These are phyloP conservation scores for Fimicolochytrium jonesii DNA, from an alignment of 192 early-diverging fungal species.

Conservation along the genomic window DNA sequence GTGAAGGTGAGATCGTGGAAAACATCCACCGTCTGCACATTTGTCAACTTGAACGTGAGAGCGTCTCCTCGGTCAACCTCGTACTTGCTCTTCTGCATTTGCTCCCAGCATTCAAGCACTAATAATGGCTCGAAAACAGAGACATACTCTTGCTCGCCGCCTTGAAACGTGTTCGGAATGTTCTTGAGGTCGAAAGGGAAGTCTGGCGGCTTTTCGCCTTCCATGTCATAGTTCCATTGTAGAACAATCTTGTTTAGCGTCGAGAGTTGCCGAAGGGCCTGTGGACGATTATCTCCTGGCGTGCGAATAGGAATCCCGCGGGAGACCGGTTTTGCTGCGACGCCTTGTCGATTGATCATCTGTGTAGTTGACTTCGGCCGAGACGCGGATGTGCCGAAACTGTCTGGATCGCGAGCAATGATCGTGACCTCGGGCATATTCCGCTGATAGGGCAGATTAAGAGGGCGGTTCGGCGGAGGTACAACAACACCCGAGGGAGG, in stretches of 20 bases:
- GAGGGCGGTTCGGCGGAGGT: background rate
- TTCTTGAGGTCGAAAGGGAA: slow-evolving; percentile 32
- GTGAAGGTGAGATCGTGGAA: slow-evolving; percentile 68
- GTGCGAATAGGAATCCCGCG: slow-evolving; percentile 3
- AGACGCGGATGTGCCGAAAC: background rate
- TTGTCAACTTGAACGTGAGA: slow-evolving; percentile 34
- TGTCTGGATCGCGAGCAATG: background rate
- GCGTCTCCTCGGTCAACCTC: slow-evolving; percentile 50
- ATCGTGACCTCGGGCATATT: background rate
- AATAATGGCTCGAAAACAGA: slow-evolving; percentile 75
- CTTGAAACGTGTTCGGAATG: slow-evolving; percentile 61
- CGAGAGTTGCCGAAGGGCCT: slow-evolving; percentile 22
- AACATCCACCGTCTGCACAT: slow-evolving; percentile 62
- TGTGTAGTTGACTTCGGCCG: background rate
- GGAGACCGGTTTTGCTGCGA: too few species aligned
- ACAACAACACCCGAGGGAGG: too few species aligned
- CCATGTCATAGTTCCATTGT: slow-evolving; percentile 19
- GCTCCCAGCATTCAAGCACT: slow-evolving; percentile 80
- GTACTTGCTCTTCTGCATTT: slow-evolving; percentile 69
- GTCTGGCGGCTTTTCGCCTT: slow-evolving; percentile 32
- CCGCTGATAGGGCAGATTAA: background rate
- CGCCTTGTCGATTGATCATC: background rate
- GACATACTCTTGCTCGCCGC: slow-evolving; percentile 53
- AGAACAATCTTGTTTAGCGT: slow-evolving; percentile 33
- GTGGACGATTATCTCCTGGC: slow-evolving; percentile 2